Conservation (phyloP, 768 basidiomycete genomes). For the Kwoniella newhampshirensis region DNA sequence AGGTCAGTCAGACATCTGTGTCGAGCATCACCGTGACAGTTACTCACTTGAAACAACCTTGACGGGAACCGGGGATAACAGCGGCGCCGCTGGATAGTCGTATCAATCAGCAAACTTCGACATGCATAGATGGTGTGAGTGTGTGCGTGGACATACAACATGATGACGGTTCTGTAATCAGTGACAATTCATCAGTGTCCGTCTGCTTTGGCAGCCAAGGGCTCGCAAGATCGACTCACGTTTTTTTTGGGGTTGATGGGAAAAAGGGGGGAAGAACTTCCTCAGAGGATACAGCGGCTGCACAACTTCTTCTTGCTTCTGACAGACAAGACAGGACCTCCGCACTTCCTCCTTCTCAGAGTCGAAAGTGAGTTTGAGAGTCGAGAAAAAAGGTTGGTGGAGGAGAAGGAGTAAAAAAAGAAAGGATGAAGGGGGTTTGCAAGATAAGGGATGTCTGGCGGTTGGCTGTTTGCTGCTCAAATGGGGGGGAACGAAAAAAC, state of each 20-base stretch:
- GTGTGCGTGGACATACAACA: conserved; percentile 38
- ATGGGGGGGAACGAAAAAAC: too few relatives aligned
- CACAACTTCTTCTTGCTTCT: background rate
- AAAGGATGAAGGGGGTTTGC: background rate
- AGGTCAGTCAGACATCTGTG: background rate
- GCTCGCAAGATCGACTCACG: too few relatives aligned
- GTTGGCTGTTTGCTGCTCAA: too few relatives aligned
- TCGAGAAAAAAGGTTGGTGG: background rate
- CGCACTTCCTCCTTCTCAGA: conserved; percentile 1
- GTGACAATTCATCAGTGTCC: background rate
- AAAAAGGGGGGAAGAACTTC: too few relatives aligned
- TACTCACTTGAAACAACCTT: conserved; percentile 49
- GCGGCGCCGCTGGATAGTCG: conserved; percentile 23
- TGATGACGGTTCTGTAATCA: conserved; percentile 6
- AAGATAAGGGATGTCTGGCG: background rate
- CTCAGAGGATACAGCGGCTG: background rate
- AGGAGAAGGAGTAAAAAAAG: conserved; percentile 2
- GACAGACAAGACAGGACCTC: background rate
- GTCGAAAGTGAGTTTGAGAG: background rate
- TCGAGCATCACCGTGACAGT: background rate
- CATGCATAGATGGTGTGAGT: background rate
- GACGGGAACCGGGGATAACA: conserved; percentile 43
- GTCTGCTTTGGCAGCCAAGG: too few relatives aligned
- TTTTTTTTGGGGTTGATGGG: too few relatives aligned
- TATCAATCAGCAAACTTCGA: background rate